Conservation (phyloP, 371 early-diverging fungal species). For the Zychaea mexicana region DNA sequence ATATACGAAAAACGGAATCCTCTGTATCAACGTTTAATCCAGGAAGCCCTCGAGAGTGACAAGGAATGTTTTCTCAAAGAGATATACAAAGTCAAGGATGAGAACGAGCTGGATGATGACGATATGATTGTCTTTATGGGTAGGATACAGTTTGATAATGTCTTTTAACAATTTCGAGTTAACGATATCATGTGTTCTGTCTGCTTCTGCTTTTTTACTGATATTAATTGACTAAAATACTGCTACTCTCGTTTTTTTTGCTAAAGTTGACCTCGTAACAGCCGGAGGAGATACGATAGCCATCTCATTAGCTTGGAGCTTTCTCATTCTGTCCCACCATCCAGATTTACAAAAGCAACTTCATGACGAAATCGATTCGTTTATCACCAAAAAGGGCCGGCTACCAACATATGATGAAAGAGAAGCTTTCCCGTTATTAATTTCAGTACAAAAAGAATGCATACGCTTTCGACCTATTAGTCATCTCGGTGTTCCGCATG, state of each 20-base stretch:
- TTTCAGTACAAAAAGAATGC: too few species aligned
- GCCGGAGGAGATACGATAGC: background rate
- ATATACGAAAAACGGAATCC: conserved; percentile 3
- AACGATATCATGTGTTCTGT: background rate
- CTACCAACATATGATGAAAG: background rate
- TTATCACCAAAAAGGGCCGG: background rate
- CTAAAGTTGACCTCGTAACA: background rate
- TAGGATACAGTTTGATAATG: conserved; percentile 5
- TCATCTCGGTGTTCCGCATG: conserved; percentile 14
- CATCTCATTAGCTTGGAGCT: background rate
- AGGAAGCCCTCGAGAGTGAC: background rate
- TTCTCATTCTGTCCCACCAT: background rate
- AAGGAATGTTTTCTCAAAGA: conserved; percentile 6
- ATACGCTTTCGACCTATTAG: background rate
- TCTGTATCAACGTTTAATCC: background rate
- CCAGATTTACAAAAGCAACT: background rate
- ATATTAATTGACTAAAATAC: too few species aligned
- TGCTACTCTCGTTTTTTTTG: too few species aligned
- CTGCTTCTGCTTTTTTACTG: too few species aligned
- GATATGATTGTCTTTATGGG: conserved; percentile 16
- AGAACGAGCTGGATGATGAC: conserved; percentile 16
- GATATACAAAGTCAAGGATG: conserved; percentile 7
- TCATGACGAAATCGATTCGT: background rate
- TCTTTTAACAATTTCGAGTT: background rate
- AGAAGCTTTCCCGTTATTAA: conserved; percentile 9